phyloP scores from a whole-genome alignment of 805 yeast genomes.

The Lachancea thermotolerans region DNA sequence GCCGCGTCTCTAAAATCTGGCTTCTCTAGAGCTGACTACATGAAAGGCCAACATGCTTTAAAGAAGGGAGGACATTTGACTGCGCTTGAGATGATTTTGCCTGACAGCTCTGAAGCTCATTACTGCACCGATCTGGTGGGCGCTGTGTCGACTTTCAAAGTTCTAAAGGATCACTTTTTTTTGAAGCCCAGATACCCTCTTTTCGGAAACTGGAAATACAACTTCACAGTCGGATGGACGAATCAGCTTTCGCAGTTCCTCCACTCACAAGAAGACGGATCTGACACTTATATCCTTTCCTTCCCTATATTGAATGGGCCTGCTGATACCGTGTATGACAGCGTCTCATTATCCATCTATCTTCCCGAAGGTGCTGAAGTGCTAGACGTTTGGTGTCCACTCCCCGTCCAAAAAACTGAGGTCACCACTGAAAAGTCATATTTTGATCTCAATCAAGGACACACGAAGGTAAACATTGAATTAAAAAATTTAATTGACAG shows the following conservation, averaged over 20 bases:
- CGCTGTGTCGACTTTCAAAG: conserved; percentile 72
- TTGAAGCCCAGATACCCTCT: conserved; percentile 88
- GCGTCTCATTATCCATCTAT: conserved; percentile 52
- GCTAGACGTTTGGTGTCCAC: conserved; percentile 50
- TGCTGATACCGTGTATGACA: conserved; percentile 58
- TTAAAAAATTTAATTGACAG: conserved; percentile 65
- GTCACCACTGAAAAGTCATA: conserved; percentile 42
- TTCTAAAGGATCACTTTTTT: conserved; percentile 36
- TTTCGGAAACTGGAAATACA: conserved; percentile 93
- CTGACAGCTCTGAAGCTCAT: conserved; percentile 49
- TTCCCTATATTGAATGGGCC: conserved; percentile 75
- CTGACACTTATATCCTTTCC: conserved; percentile 48
- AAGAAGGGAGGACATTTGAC: conserved; percentile 54
- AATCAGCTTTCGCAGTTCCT: conserved; percentile 49
- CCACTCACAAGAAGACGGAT: conserved; percentile 33
- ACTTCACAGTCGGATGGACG: conserved; percentile 94
- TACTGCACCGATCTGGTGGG: conserved; percentile 90
- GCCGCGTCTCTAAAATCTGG: conserved; percentile 67
- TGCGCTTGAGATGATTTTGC: conserved; percentile 52
- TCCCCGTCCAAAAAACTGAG: conserved; percentile 27
- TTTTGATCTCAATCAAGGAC: conserved; percentile 73
- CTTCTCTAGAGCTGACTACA: conserved; percentile 76
- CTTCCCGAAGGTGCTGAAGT: conserved; percentile 83
- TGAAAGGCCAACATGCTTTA: conserved; percentile 44
- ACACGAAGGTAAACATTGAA: conserved; percentile 58